A percentile compares a stretch with the other conserved stretches of the same genome.
Conservation (phyloP, 257 asterid species). For the Plantago ovata region DNA sequence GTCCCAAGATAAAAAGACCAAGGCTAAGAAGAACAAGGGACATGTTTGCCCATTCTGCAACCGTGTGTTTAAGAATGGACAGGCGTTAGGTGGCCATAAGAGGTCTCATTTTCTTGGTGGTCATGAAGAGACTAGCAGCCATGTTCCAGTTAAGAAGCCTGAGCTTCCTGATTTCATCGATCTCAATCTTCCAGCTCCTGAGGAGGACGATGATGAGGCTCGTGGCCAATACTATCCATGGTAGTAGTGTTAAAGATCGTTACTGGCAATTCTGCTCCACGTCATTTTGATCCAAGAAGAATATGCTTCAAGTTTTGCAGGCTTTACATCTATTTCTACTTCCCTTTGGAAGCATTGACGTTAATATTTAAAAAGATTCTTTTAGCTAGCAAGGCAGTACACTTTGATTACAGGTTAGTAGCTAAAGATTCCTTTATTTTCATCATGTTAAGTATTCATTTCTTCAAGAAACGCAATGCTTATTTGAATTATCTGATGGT, state of each 20-base stretch:
- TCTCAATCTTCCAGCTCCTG: slow-evolving; percentile 91
- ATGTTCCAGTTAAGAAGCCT: slow-evolving; percentile 31
- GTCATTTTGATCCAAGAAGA: slow-evolving; percentile 19
- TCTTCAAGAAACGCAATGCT: slow-evolving; percentile 8
- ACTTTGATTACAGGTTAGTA: slow-evolving; percentile 23
- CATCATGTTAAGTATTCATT: slow-evolving; percentile 13
- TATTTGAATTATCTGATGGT: not conserved
- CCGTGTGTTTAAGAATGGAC: slow-evolving; percentile 87
- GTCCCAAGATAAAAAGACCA: slow-evolving; percentile 38
- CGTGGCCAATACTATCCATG: slow-evolving; percentile 29
- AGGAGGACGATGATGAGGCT: slow-evolving; percentile 49
- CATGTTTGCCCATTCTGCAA: slow-evolving; percentile 76
- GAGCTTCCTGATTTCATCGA: slow-evolving; percentile 54
- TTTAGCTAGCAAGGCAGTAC: slow-evolving; percentile 26
- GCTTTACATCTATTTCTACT: slow-evolving; percentile 20
- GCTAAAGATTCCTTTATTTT: slow-evolving; percentile 12
- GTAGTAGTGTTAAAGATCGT: slow-evolving; percentile 24
- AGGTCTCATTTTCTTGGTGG: slow-evolving; percentile 75
- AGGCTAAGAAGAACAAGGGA: slow-evolving; percentile 51
- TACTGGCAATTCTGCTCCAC: slow-evolving; percentile 11
- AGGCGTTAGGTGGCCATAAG: slow-evolving; percentile 95
- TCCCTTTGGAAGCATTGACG: slow-evolving; percentile 24
- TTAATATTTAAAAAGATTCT: slow-evolving; percentile 15
- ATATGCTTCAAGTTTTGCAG: slow-evolving; percentile 16
- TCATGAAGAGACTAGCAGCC: slow-evolving; percentile 33